These are phyloP conservation scores for Nothopassalora personata DNA, from an alignment of 2,329 filamentous ascomycete species.

Conservation along the genomic window DNA sequence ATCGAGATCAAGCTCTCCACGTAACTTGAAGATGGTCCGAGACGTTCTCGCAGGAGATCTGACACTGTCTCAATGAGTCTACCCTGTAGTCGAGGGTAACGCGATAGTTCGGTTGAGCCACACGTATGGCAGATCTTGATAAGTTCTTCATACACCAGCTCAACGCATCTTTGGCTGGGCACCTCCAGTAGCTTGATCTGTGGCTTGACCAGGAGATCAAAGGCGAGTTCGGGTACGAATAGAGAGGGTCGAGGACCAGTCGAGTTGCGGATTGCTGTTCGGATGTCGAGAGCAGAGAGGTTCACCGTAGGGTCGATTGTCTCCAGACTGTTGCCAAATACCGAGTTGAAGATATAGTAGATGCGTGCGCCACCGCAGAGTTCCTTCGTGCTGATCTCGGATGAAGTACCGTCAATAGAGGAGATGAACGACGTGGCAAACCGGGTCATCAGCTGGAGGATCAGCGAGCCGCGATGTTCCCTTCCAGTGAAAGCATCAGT, in stretches of 20 bases:
- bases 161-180: conserved; percentile 91
- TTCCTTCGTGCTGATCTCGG: conserved; percentile 97
- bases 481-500: conserved; percentile 97
- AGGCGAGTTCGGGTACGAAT: conserved; percentile 95
- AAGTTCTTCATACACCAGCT: conserved; percentile 95
- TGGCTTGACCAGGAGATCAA: conserved; percentile 94
- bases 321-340: conserved; percentile 94
- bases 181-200: conserved; percentile 96
- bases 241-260: conserved; percentile 91
- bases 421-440: conserved; percentile 98
- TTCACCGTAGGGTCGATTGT: conserved; percentile 95
- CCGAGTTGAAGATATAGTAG: conserved; percentile 99
- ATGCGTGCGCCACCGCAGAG: conserved; percentile 90
- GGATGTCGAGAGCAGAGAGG: conserved; percentile 87
- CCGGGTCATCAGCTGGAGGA: conserved; percentile 94
- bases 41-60: conserved; percentile 82
- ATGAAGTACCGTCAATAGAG: conserved; percentile 96
- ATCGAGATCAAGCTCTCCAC: conserved; percentile 97
- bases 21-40: conserved; percentile 83
- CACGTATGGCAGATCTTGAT: conserved; percentile 99
- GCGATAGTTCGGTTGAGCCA: conserved; percentile 85
- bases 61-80: conserved; percentile 98
- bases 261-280: conserved; percentile 95
- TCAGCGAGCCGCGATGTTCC: conserved; percentile 90
- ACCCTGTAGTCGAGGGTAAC: conserved; percentile 87